Base-by-base conservation (phyloP, 73 alveolate species). In the Urostyla sp. region DNA sequence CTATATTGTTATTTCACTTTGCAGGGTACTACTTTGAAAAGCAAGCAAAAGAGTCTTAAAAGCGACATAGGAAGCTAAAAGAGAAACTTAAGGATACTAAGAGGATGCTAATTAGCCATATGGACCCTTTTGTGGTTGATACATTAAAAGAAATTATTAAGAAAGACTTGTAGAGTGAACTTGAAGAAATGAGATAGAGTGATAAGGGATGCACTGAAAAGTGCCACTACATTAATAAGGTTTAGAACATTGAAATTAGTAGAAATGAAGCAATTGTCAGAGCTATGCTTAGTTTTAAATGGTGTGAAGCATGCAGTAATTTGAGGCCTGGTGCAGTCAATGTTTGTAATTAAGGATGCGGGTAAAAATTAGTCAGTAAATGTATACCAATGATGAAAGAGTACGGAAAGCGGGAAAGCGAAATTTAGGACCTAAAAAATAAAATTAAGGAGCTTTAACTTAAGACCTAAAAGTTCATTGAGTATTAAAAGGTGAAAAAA, bases 361-460 rank as follows among this genome's bases (percentile, higher is more conserved):
- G 83, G 21, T 28, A 69, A 55, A 69, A 69, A 34, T 56, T 69
- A 1, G 40, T 69, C 40, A 24, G 49, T 51, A 69, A 54, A 30
- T 69, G 83, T 37, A 10, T 69, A 21, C 83, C 83, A 24, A 36
- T 69, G 34, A 69, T 69, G 67, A 44, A 69, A n/a, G 72, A 69
- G 37, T 69, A 69, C 45, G 83, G 83, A 2, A 69, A 69, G 52
- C 40, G 30, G 69, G 83, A 69, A 6, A 4, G 16, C 20, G 69
- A 44, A 5, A 69, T 69, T 28, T 3, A 48, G 8, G 35, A 52
- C 5, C 53, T 69, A 8, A 69, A 69, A 57, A 21, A 44, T 6
- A 40, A 44, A 24, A 27, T 69, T 3, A 2, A 44, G 37, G 83
- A 69, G 6, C 40, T 69, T 5, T 7, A 56, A 16, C n/a, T 31